Conservation (phyloP, 116 monocot species). For the Zostera marina region DNA sequence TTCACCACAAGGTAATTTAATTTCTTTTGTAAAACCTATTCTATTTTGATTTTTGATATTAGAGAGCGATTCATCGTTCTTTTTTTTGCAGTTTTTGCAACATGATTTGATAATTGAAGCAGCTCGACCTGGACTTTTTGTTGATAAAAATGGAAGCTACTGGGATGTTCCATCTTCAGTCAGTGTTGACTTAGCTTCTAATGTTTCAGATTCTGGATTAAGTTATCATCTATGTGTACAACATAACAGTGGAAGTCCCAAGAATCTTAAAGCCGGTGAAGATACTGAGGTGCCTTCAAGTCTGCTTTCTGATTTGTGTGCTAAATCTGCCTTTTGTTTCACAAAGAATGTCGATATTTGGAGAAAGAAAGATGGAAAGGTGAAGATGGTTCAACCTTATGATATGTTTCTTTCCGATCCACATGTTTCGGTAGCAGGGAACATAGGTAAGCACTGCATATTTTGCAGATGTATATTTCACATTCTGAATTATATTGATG, state of each 20-base stretch:
- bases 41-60: not conserved
- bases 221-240: conserved; percentile 74
- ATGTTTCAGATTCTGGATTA: conserved; percentile 34
- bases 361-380: conserved; percentile 66
- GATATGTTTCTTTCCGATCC: conserved; percentile 72
- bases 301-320: conserved; percentile 72
- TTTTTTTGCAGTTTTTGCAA: conserved; percentile 38
- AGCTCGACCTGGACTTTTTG: conserved; percentile 69
- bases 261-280: conserved; percentile 30
- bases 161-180: conserved; percentile 84
- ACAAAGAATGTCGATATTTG: conserved; percentile 58
- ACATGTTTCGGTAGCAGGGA: conserved; percentile 57
- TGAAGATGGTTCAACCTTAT: conserved; percentile 92
- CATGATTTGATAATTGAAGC: conserved; percentile 71
- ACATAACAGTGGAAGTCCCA: conserved; percentile 73
- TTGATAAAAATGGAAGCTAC: conserved; percentile 54
- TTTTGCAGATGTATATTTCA: not conserved
- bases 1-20: conserved; percentile 64
- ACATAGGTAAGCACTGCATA: conserved; percentile 35
- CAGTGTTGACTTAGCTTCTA: conserved; percentile 60
- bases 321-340: conserved; percentile 53
- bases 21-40: not conserved
- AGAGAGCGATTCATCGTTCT: not conserved
- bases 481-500: not conserved
- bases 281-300: conserved; percentile 26